Evolutionary conservation across 2,329 filamentous ascomycete species (phyloP).

Genomic region (Dactylellina cionopaga): DNA sequence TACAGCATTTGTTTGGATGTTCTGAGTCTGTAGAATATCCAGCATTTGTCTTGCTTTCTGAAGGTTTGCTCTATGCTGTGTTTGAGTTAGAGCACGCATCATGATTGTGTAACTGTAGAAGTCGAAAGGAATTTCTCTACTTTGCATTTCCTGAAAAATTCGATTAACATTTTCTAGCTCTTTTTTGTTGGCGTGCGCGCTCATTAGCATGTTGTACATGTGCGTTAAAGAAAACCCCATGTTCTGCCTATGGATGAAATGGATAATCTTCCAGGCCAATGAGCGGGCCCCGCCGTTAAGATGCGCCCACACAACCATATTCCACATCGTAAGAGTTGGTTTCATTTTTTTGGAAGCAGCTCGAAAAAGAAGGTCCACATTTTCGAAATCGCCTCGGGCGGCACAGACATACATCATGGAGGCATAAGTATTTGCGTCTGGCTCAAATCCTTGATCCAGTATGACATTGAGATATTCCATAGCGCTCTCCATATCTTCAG

Average conservation of each 20-base stretch:
- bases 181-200: slow-evolving; percentile 35
- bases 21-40: slow-evolving; percentile 52
- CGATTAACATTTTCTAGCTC: slow-evolving; percentile 38
- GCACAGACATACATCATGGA: slow-evolving; percentile 79
- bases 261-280: slow-evolving; percentile 40
- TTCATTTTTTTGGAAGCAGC: slow-evolving; percentile 30
- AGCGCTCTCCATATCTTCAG: slow-evolving; percentile 74
- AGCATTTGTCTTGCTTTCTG: slow-evolving; percentile 53
- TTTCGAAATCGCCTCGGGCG: slow-evolving; percentile 75
- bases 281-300: slow-evolving; percentile 47
- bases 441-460: slow-evolving; percentile 63
- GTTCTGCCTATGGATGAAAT: slow-evolving; percentile 28
- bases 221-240: slow-evolving; percentile 40
- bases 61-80: slow-evolving; percentile 33
- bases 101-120: slow-evolving; percentile 56
- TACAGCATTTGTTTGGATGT: slow-evolving; percentile 61
- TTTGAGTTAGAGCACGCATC: slow-evolving; percentile 55
- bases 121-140: slow-evolving; percentile 55
- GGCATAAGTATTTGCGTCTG: slow-evolving; percentile 74
- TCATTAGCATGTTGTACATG: slow-evolving; percentile 52
- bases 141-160: slow-evolving; percentile 51
- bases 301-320: slow-evolving; percentile 45
- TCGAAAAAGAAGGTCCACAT: slow-evolving; percentile 65
- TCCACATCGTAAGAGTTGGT: slow-evolving; percentile 40
- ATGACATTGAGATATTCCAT: slow-evolving; percentile 73